Evolutionary conservation across 73 alveolate genomes (phyloP).

Genomic region (Paramecium tetraurelia): DNA sequence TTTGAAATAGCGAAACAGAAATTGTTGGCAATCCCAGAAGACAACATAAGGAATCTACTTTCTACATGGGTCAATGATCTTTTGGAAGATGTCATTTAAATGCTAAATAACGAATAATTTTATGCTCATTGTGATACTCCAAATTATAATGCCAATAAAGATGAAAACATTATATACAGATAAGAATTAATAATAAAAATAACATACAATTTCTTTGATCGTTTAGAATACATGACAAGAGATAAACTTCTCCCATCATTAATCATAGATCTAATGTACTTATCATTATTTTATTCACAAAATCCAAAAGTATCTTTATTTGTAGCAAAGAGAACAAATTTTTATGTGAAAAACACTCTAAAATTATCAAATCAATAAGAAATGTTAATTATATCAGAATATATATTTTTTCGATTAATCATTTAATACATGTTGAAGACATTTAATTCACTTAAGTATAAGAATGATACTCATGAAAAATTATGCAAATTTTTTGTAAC

Average conservation of each 20-base stretch:
- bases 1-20: background rate
- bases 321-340: background rate
- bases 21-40: background rate
- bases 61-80: background rate
- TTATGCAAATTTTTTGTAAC: background rate
- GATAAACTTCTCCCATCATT: background rate
- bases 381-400: background rate
- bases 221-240: background rate
- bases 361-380: background rate
- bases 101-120: background rate
- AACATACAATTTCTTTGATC: background rate
- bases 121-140: background rate
- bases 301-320: background rate
- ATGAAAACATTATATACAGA: background rate
- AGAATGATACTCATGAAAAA: background rate
- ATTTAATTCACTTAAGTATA: background rate
- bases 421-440: background rate
- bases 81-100: background rate
- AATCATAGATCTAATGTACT: background rate
- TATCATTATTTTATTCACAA: background rate
- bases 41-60: background rate
- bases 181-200: background rate
- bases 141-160: background rate
- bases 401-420: background rate
- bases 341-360: background rate